Conservation (phyloP, 805 yeast genomes). For the Candida cerambycidarum region DNA sequence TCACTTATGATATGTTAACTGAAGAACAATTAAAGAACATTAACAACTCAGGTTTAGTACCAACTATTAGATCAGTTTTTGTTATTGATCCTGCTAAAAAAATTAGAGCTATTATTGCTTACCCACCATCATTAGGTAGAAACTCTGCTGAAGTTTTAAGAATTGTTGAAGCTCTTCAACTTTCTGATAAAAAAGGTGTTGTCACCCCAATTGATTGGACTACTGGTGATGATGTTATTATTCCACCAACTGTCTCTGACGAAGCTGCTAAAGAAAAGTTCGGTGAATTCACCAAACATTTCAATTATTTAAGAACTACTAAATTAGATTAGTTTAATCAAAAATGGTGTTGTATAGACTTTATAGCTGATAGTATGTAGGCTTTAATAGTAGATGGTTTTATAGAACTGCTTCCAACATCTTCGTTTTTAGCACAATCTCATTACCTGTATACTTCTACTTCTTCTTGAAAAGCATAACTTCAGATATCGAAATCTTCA, state of each 20-base stretch:
- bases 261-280: constrained; percentile 69
- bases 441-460: too few species aligned
- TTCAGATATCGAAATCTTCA: too few species aligned
- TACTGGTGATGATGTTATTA: constrained; percentile 71
- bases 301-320: constrained; percentile 81
- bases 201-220: constrained; percentile 76
- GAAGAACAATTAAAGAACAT: constrained; percentile 64
- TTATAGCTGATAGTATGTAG: too few species aligned
- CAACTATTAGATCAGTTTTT: constrained; percentile 71
- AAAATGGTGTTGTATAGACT: too few species aligned
- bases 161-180: constrained; percentile 68
- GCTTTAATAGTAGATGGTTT: too few species aligned
- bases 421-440: too few species aligned
- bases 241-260: constrained; percentile 63
- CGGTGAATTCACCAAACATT: constrained; percentile 80
- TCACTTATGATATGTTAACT: constrained; percentile 66
- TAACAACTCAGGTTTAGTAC: constrained; percentile 53
- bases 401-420: too few species aligned
- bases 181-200: constrained; percentile 58
- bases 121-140: constrained; percentile 75
- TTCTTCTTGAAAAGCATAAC: too few species aligned
- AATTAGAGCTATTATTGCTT: constrained; percentile 60
- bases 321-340: constrained; percentile 43
- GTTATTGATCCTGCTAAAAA: constrained; percentile 67
- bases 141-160: constrained; percentile 74